A percentile compares a stretch with the other conserved stretches of the same genome.
These are phyloP conservation scores for Citeromyces matritensis DNA, from an alignment of 805 yeast genomes.

Conservation along the genomic window DNA sequence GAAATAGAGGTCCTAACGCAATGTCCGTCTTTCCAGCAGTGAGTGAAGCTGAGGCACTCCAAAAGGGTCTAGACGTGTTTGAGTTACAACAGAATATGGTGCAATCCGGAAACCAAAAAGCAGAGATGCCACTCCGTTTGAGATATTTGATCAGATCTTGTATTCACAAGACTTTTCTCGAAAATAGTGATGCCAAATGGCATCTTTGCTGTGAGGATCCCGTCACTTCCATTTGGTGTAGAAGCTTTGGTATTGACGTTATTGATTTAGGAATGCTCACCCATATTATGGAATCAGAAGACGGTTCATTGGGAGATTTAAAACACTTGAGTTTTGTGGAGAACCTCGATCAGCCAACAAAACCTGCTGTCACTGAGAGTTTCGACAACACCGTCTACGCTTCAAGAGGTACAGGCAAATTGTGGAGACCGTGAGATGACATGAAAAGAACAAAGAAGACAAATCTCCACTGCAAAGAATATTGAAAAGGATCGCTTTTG, in stretches of 20 bases:
- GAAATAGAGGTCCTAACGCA: no score
- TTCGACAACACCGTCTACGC: slow-evolving; percentile 38
- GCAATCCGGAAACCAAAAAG: slow-evolving; percentile 1
- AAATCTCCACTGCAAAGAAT: background rate
- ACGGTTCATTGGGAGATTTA: background rate
- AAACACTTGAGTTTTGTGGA: background rate
- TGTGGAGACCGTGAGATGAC: slow-evolving; percentile 34
- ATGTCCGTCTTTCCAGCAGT: slow-evolving; percentile 1
- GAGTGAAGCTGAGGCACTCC: slow-evolving; percentile 1
- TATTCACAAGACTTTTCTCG: slow-evolving; percentile 33
- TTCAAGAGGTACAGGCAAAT: slow-evolving; percentile 42
- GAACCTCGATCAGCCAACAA: background rate
- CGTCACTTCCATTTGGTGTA: slow-evolving; percentile 34
- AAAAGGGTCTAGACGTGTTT: background rate
- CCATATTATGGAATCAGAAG: no score
- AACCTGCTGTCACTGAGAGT: slow-evolving; percentile 15
- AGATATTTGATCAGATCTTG: slow-evolving; percentile 43
- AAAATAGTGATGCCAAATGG: slow-evolving; percentile 30
- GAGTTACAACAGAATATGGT: background rate
- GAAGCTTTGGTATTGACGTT: slow-evolving; percentile 36
- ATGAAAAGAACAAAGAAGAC: background rate
- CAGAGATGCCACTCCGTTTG: slow-evolving; percentile 31
- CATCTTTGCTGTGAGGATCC: slow-evolving; percentile 46
- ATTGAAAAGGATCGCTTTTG: background rate
- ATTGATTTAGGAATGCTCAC: slow-evolving; percentile 17